Base-by-base conservation (phyloP, 805 yeast species). In the Yamadazyma phyllophila region DNA sequence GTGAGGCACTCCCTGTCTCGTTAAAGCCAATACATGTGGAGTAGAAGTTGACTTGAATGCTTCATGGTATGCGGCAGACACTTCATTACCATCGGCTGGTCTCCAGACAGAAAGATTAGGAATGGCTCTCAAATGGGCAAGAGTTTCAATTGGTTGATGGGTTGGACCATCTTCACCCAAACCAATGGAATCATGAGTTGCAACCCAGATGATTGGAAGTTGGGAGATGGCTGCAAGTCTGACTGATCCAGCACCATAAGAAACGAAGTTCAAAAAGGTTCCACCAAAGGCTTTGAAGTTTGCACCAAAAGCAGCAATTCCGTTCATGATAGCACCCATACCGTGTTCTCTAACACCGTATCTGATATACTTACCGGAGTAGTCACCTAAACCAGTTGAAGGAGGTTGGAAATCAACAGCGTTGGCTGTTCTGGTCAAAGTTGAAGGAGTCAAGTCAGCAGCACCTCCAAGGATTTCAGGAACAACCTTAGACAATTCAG, bases 281-380 rank as follows among this genome's bases (percentile, higher is more conserved):
- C 96, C 98, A 69, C 97, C 97, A 76, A 83, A 91, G 59, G 90
- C 84, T 71, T 83, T 86, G 79, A 77, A 82, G 76, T 88, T 88
- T 53, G 86, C 87, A 73, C 86, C 86, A 63, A 74, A 92, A 45
- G 97, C 97, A 49, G 94, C 78, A 59, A 92, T 86, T 85, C 99
- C 99, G 74, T 94, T 92, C 82, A 91, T 80, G 69, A 91, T 86
- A 55, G 97, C 97, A 75, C 96, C 97, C 97, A 92, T 90, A 70
- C 88, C 97, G 74, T 94, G 98, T 79, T 92, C 99, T 75, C 99
- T 86, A 55, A 92, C 96, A 83, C 99, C 99, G 69, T 85, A 92
- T 76, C 97, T 85, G 71, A 92, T 78, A 77, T 92, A 92, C 67
- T 96, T 85, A 66, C 99, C 99, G 47, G 82, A 53, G 78, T 85